Percentiles rank a stretch among this genome's conserved stretches.
phyloP scores from a whole-genome alignment of 148 eudicot genomes.

The Nepenthes gracilis region DNA sequence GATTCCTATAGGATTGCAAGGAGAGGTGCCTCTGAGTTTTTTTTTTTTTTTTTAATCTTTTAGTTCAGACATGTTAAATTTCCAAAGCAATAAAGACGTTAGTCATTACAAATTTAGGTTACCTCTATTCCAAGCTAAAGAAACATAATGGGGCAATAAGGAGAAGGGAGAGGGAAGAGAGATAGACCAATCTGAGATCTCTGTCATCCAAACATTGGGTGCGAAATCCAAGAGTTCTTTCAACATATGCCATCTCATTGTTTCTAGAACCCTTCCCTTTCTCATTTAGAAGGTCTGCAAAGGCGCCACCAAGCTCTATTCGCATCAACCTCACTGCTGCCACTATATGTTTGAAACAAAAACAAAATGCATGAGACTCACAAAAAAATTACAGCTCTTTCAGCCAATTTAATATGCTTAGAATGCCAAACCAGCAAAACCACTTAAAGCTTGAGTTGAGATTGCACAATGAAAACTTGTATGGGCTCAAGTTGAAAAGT shows the following conservation, averaged over 20 bases:
- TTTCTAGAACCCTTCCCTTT: conserved; percentile 87
- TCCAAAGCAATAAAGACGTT: too few relatives aligned
- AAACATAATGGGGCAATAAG: not conserved
- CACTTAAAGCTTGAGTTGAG: too few relatives aligned
- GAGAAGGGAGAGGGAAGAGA: conserved; percentile 5
- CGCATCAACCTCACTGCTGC: conserved; percentile 98
- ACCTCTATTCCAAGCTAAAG: too few relatives aligned
- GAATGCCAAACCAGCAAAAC: too few relatives aligned
- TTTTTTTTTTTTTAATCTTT: too few relatives aligned
- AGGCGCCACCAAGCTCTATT: conserved; percentile 91
- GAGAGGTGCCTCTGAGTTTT: too few relatives aligned
- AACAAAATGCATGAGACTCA: not conserved
- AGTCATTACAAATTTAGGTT: too few relatives aligned
- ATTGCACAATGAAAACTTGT: too few relatives aligned
- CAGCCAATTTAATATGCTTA: not conserved
- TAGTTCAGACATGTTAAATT: too few relatives aligned
- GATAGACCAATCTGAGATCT: conserved; percentile 71
- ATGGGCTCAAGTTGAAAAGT: too few relatives aligned
- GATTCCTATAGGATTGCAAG: too few relatives aligned
- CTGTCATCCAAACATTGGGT: conserved; percentile 69
- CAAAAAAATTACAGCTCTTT: not conserved
- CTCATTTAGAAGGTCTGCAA: conserved; percentile 87
- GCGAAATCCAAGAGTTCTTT: conserved; percentile 89
- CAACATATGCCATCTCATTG: conserved; percentile 89
- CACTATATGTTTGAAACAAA: conserved; percentile 22